Evolutionary conservation across 192 early-diverging fungal species (phyloP), one percentile per base, ranked within the genome.

Genomic region (Polychytrium aggregatum): DNA sequence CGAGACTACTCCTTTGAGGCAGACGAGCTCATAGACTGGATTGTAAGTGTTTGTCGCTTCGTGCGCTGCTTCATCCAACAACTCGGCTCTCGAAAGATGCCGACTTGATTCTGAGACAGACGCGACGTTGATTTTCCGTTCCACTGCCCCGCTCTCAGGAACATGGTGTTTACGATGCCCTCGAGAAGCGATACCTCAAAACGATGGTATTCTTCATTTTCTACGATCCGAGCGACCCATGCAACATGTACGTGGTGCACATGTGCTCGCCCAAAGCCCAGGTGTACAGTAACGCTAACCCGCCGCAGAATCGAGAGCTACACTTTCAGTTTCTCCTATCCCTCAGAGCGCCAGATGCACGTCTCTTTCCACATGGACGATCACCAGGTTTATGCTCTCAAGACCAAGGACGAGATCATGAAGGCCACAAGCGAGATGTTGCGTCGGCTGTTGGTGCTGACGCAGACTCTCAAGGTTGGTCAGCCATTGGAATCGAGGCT

Each of bases 131-230:
- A 14, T n/a, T 37, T 37, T 17, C 14, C 37, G 16, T n/a, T 37
- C 18, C 0, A 1, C 17, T 2, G 13, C 42, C 30, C 1, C 2
- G n/a, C 10, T 52, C 36, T 13, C 48, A 67, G 59, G 64, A 70
- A 48, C 22, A 36, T 11, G 71, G 71, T 0, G 67, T 64, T 41
- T 70, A 55, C 40, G 63, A 75, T 22, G 72, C 72, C 20, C 39
- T 75, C 24, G 46, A 55, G 21, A 42, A 53, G 36, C 53, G 64
- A 31, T 75, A 74, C 45, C 57, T 74, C 24, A 33, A 62, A 39
- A 54, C 68, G 3, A 46, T 76, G 44, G 53, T 77, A 11, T 63
- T 76, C 28, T 73, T 73, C 9, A 77, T 76, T 16, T 72, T 52
- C 34, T 46, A 70, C 28, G 56, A 71, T 36, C 50, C 60, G 3